phyloP scores from a whole-genome alignment of 352 stramenopile species.

The Blastocystis sp. region DNA sequence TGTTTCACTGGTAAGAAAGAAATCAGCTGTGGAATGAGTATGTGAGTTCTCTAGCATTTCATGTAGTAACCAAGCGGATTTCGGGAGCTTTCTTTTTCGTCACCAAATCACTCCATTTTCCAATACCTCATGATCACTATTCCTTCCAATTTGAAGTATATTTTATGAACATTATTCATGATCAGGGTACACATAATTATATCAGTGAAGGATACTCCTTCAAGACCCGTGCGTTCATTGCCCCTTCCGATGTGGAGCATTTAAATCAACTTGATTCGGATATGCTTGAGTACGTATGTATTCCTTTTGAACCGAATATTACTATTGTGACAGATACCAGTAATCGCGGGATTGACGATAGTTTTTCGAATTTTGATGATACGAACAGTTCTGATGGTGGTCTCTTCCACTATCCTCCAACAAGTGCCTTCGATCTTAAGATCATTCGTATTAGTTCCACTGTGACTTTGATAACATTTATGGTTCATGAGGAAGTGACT shows the following conservation, averaged over 20 bases:
- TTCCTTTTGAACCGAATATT: constrained; percentile 32
- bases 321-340: not conserved
- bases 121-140: not conserved
- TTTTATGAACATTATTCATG: not conserved
- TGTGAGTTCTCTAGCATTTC: not conserved
- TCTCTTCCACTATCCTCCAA: not conserved
- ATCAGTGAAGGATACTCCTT: constrained; percentile 2
- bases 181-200: not conserved
- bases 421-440: not conserved
- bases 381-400: not conserved
- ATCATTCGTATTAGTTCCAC: not conserved
- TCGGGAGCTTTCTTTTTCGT: not conserved
- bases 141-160: constrained; percentile 14
- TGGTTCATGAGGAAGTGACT: not conserved
- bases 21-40: not conserved
- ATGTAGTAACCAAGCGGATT: not conserved
- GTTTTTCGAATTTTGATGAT: not conserved
- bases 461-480: not conserved
- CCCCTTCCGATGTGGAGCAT: not conserved
- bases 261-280: not conserved
- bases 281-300: not conserved
- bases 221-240: not conserved
- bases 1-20: not conserved
- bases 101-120: not conserved
- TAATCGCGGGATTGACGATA: not conserved